These are phyloP conservation scores for Flaveria linearis DNA, from an alignment of 129 eudicot species.

Conservation along the genomic window DNA sequence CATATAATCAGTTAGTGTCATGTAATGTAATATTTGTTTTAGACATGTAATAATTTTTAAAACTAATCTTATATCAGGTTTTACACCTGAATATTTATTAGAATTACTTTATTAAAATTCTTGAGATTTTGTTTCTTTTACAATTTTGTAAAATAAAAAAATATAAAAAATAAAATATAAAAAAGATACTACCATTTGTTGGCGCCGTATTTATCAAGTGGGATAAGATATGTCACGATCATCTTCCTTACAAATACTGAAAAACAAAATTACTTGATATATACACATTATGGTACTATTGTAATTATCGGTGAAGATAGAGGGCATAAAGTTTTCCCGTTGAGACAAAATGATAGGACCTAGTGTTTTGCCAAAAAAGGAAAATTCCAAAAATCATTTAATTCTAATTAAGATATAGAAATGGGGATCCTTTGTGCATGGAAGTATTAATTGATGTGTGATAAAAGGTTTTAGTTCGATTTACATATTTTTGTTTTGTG, in stretches of 20 bases:
- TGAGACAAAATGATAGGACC: slow-evolving; percentile 25
- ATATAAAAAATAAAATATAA: no score
- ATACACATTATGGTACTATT: slow-evolving; percentile 2
- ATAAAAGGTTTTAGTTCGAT: no score
- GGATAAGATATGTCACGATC: slow-evolving; percentile 13
- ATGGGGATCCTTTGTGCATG: background rate
- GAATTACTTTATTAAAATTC: no score
- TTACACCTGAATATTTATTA: no score
- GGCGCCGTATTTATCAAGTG: slow-evolving; percentile 9
- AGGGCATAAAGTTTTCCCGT: slow-evolving; percentile 15
- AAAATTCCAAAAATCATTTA: slow-evolving; percentile 31
- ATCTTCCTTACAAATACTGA: background rate
- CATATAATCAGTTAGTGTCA: no score
- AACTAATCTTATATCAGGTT: no score
- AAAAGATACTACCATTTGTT: background rate
- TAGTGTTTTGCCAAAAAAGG: slow-evolving; percentile 51
- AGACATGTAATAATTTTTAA: no score
- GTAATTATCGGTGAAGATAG: slow-evolving; percentile 1
- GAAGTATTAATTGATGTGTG: no score
- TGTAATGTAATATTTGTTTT: no score
- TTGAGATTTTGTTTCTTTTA: background rate
- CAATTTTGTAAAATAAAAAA: background rate
- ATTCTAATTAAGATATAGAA: background rate
- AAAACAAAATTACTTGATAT: background rate
- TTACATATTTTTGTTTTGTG: no score